phyloP scores from a whole-genome alignment of 169 alveolate genomes.

The Eimeria brunetti region DNA sequence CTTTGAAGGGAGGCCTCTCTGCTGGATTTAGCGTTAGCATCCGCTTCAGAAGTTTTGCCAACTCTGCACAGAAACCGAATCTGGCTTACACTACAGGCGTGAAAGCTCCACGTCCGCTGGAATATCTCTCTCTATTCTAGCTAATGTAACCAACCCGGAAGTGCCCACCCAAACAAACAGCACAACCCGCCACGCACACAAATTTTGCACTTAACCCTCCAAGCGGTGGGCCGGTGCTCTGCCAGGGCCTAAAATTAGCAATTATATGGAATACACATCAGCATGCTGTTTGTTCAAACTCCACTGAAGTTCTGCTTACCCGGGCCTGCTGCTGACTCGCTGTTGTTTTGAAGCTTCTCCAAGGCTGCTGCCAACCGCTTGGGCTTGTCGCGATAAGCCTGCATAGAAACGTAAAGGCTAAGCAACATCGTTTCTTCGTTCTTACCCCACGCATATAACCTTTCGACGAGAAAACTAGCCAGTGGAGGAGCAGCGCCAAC shows the following conservation, averaged over 20 bases:
- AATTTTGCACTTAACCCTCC: neutral
- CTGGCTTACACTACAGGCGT: neutral
- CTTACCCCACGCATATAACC: neutral
- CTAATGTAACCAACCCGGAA: neutral
- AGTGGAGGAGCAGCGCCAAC: neutral
- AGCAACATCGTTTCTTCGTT: neutral
- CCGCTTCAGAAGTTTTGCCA: conserved; percentile 29
- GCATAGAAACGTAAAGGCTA: neutral
- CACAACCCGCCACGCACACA: neutral
- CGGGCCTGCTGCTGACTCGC: conserved; percentile 46
- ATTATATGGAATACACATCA: neutral
- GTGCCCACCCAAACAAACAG: neutral
- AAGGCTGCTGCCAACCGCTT: conserved; percentile 6
- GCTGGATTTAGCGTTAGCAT: conserved; percentile 54
- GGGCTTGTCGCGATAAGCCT: conserved; percentile 63
- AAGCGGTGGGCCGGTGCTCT: neutral
- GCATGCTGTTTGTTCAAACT: neutral
- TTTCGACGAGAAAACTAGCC: no score
- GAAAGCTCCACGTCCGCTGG: neutral
- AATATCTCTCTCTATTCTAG: neutral
- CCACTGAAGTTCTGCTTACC: neutral
- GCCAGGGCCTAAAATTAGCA: neutral
- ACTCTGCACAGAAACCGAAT: neutral
- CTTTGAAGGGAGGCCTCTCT: conserved; percentile 52
- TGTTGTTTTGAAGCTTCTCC: conserved; percentile 61